Base-by-base conservation (phyloP, 257 asterid species). In the Solanum habrochaites region DNA sequence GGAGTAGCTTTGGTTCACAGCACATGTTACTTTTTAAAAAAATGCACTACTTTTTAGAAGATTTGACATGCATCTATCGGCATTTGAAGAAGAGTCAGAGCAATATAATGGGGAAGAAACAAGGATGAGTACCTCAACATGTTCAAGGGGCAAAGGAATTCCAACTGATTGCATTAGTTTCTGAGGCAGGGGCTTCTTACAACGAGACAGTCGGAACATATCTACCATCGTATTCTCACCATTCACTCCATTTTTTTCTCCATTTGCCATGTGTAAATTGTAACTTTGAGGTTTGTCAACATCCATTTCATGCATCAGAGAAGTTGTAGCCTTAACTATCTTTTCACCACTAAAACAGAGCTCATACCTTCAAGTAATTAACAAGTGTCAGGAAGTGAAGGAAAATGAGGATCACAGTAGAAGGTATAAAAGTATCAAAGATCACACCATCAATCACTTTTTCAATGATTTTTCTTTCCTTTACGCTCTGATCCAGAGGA, bases 271-370 rank as follows among this genome's bases (percentile, higher is more conserved):
- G 69, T 92, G 95, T 10, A 86, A 40, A 87, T 88, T 89, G 90
- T 87, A 80, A 77, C 86, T 67, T 87, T 89, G 94, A 86, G 92
- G 87, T 91, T 89, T 95, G 80, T 94, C 97, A 60, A 56, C 86
- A 88, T 95, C 99, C 80, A 91, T 89, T 82, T 94, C 98, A 49
- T 89, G 89, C 39, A 89, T 88, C 87, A 89, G 93, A 86, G 93
- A 72, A 66, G 92, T 43, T 69, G 91, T 83, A 77, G 93, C 88
- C 91, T 93, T 95, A 21, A 93, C 90, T 85, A 88, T 89, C 93
- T 93, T 97, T 90, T 97, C 99, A 39, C 96, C 98, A 72, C 87
- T 87, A 86, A 92, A 97, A 92, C 95, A 92, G 83, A 97, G 99
- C 94, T 97, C 99, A 88, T 94, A 97, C 97, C 99, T 97, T 89